Evolutionary conservation across 108 stramenopile genomes (phyloP).

Genomic region (Cyclotella atomus): DNA sequence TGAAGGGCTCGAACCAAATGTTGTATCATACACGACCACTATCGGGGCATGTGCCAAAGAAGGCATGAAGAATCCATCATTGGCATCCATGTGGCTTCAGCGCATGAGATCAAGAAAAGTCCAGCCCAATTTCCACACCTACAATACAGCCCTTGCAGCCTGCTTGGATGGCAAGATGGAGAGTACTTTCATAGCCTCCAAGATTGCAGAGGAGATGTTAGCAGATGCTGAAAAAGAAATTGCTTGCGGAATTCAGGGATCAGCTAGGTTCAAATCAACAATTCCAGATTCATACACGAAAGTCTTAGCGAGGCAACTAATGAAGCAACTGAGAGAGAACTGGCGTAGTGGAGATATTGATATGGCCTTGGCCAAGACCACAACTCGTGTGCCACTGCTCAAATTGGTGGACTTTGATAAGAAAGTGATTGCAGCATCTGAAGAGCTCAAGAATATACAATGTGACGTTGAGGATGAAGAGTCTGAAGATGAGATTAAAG

Average conservation of each 20-base stretch:
- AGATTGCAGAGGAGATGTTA: conserved; percentile 78
- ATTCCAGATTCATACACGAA: conserved; percentile 81
- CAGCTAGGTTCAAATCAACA: conserved; percentile 66
- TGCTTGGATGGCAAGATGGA: conserved; percentile 84
- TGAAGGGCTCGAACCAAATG: conserved; percentile 78
- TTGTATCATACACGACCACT: conserved; percentile 89
- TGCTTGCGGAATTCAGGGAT: conserved; percentile 53
- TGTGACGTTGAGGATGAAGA: conserved; percentile 35
- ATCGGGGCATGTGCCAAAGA: conserved; percentile 79
- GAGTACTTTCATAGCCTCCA: conserved; percentile 67
- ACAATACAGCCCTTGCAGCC: conserved; percentile 86
- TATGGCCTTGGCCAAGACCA: conserved; percentile 76
- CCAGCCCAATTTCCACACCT: conserved; percentile 82
- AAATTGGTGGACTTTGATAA: conserved; percentile 79
- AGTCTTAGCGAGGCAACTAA: conserved; percentile 64
- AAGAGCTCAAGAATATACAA: conserved; percentile 20
- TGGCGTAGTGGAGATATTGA: conserved; percentile 79
- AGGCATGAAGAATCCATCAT: conserved; percentile 62
- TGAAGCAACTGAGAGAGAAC: conserved; percentile 78
- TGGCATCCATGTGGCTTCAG: conserved; percentile 81
- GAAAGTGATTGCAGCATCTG: conserved; percentile 38
- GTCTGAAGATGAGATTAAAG: conserved; percentile 33
- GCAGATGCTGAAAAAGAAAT: conserved; percentile 68
- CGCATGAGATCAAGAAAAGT: conserved; percentile 82
- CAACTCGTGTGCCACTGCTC: conserved; percentile 65